A percentile compares a stretch with the other conserved stretches of the same genome.
These are phyloP conservation scores for Pulveroboletus ravenelii DNA, from an alignment of 768 basidiomycete genomes.

Conservation along the genomic window DNA sequence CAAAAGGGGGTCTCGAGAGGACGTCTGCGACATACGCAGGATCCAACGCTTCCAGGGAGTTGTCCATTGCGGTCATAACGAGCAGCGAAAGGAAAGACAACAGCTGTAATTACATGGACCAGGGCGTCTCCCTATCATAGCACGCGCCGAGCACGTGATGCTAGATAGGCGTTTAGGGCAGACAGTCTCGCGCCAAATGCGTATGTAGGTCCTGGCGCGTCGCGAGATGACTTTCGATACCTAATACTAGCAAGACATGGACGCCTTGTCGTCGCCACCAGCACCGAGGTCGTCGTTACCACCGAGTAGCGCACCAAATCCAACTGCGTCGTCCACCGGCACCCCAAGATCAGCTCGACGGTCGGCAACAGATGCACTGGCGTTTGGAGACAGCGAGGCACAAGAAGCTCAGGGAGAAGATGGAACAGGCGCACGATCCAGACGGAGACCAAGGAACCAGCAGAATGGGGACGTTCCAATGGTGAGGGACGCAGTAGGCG, in stretches of 20 bases:
- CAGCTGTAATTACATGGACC: background rate
- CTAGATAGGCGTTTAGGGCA: constrained; percentile 33
- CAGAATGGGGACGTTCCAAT: constrained; percentile 69
- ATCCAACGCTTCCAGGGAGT: constrained; percentile 59
- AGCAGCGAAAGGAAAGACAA: background rate
- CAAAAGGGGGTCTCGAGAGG: constrained; percentile 68
- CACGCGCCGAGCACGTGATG: constrained; percentile 18
- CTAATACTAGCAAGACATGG: constrained; percentile 34
- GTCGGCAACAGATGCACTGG: constrained; percentile 48
- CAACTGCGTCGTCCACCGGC: constrained; percentile 34
- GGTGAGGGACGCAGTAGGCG: constrained; percentile 92
- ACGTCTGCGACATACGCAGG: constrained; percentile 57
- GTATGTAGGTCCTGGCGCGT: constrained; percentile 12
- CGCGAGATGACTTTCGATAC: constrained; percentile 17
- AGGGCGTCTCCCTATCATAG: background rate
- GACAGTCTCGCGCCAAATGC: constrained; percentile 39
- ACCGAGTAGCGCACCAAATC: constrained; percentile 44
- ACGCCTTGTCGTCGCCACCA: constrained; percentile 55
- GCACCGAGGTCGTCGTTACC: constrained; percentile 50
- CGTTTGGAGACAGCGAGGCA: constrained; percentile 50
- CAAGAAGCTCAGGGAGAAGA: constrained; percentile 38
- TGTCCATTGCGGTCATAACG: constrained; percentile 7
- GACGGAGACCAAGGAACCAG: constrained; percentile 39
- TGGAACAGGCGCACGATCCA: constrained; percentile 39
- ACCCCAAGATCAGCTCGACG: constrained; percentile 33